Percentiles rank a stretch among this genome's conserved stretches.
Conservation (phyloP, 2,329 filamentous ascomycete species). For the Didymella segeticola region DNA sequence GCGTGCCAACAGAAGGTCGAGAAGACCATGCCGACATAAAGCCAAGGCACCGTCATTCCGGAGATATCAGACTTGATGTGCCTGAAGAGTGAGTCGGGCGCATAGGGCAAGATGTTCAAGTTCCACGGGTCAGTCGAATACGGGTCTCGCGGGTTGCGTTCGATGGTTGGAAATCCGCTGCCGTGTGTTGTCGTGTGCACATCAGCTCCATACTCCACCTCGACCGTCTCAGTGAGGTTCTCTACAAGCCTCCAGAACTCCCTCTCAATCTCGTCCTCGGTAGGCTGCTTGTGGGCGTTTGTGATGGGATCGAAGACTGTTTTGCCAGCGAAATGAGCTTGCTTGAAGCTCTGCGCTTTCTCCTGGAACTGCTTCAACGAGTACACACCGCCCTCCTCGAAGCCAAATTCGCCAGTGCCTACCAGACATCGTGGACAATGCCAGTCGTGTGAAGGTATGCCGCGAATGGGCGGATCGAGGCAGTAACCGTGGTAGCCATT, state of each 20-base stretch:
- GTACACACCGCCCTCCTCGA: conserved; percentile 95
- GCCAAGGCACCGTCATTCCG: conserved; percentile 98
- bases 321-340: conserved; percentile 88
- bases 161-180: conserved; percentile 93
- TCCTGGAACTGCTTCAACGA: conserved; percentile 96
- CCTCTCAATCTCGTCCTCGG: conserved; percentile 92
- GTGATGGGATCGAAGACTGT: conserved; percentile 86
- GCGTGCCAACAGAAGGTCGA: conserved; percentile 99
- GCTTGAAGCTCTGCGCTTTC: conserved; percentile 93
- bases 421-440: conserved; percentile 95
- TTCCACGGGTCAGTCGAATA: conserved; percentile 96
- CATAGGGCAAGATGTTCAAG: conserved; percentile 87
- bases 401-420: conserved; percentile 94
- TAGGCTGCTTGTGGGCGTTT: conserved; percentile 80
- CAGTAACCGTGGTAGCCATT: conserved; percentile 86
- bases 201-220: conserved; percentile 97
- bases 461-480: conserved; percentile 82
- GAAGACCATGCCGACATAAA: conserved; percentile 99
- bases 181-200: conserved; percentile 98
- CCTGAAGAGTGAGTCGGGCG: conserved; percentile 90
- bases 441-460: conserved; percentile 86
- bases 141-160: conserved; percentile 84
- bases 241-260: conserved; percentile 98
- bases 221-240: conserved; percentile 91
- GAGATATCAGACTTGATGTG: conserved; percentile 99